Evolutionary conservation across 148 eudicot species (phyloP).

Genomic region (Cornus kousa): DNA sequence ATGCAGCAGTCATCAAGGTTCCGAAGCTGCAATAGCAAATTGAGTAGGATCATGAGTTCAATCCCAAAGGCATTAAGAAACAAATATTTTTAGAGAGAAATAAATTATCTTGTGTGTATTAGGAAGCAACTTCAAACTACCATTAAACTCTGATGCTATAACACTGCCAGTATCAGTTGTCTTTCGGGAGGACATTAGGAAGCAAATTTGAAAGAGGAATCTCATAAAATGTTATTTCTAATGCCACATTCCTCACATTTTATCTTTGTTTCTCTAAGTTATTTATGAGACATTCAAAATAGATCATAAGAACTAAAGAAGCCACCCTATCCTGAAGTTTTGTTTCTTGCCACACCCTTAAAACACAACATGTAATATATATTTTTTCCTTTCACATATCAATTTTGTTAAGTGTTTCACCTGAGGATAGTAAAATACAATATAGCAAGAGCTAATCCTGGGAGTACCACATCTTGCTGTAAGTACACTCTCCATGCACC

Average conservation of each 20-base stretch:
- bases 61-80: neutral
- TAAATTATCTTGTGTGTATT: neutral
- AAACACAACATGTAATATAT: neutral
- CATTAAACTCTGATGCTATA: neutral
- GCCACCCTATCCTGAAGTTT: neutral
- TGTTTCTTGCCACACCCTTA: neutral
- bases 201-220: neutral
- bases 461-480: slow-evolving; percentile 76
- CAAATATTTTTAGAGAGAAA: neutral
- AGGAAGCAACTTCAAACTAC: neutral
- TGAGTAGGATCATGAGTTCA: neutral
- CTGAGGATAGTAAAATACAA: slow-evolving; percentile 83
- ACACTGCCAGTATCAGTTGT: neutral
- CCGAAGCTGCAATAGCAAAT: slow-evolving; percentile 60
- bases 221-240: no score
- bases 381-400: neutral
- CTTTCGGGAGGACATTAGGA: neutral
- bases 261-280: no score
- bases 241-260: neutral
- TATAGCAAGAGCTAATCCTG: slow-evolving; percentile 78
- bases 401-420: slow-evolving; percentile 24
- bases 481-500: slow-evolving; percentile 77
- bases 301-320: no score
- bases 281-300: no score
- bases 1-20: slow-evolving; percentile 82